Evolutionary conservation across 768 basidiomycete genomes (phyloP), one percentile per base, ranked within the genome.

Genomic region (Collybia nuda): DNA sequence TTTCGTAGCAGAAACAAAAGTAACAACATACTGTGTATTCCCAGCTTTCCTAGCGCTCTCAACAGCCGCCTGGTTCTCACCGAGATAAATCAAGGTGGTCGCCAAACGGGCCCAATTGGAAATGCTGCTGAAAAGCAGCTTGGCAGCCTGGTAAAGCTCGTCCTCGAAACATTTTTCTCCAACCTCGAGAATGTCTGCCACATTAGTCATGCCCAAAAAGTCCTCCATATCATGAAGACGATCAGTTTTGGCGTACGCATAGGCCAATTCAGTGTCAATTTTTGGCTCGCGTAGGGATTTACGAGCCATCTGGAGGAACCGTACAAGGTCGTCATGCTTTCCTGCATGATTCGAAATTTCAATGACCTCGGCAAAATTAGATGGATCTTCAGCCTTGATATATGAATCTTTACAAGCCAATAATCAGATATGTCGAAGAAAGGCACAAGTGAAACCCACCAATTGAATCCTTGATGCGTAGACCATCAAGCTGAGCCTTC

Each of bases 161-260:
- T 98, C 97, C 62, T 98, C 93, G 74, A 99, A 99, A 65, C 95
- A 98, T 69, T 98, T 98, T 78, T 99, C 97, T 67, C 97, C 97
- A 47, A 98, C 97, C 57, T 92, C 90, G 18, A 99, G 78, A 44
- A 98, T 77, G 63, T 99, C 97, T 5, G 97, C 97, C 41, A 99
- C 97, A 57, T 99, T 99, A 39, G 97, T 99, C 90, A 98, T 96
- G 19, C 80, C 80, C 57, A 99, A 75, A 82, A 99, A 99, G 72
- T 99, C 97, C 63, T 99, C 97, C 97, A 98, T 98, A 64, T 99
- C 97, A 65, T 98, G 96, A 12, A 99, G 72, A 46, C 97, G 86
- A 64, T 98, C 97, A 28, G 88, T 94, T 78, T 97, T 98, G 18
- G 97, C 97, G 66, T 98, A 99, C 4, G 97, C 92, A 65, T 98